Conservation (phyloP, 306 rosid genomes). For the Cucurbita pepo region DNA sequence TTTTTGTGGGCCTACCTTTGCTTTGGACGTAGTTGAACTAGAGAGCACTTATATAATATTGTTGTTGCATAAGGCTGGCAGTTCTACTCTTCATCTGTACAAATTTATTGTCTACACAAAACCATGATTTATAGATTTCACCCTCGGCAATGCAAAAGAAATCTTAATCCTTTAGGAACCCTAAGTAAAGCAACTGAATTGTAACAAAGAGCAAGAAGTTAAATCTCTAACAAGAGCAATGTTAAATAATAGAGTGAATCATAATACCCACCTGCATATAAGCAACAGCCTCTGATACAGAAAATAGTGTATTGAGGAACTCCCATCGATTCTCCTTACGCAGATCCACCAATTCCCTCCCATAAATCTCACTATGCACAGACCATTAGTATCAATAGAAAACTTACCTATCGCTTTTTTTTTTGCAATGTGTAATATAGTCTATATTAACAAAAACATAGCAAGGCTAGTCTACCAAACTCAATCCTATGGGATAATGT, state of each 20-base stretch:
- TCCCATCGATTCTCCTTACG: conserved; percentile 85
- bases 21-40: neutral
- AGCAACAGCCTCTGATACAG: conserved; percentile 97
- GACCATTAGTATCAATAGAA: conserved; percentile 33
- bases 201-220: neutral
- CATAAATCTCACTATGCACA: conserved; percentile 80
- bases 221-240: neutral
- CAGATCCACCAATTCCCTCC: conserved; percentile 95
- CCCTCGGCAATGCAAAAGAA: neutral
- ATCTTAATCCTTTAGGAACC: neutral
- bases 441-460: neutral
- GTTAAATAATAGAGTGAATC: neutral
- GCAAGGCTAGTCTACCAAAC: neutral
- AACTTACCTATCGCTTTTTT: conserved; percentile 16
- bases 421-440: neutral
- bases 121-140: neutral
- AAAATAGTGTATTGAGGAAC: conserved; percentile 86
- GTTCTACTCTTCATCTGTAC: neutral
- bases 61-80: neutral
- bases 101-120: neutral
- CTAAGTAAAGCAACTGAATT: neutral
- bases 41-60: neutral
- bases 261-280: conserved; percentile 64
- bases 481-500: neutral
- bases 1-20: neutral